Evolutionary conservation across 305 asterid genomes (phyloP), one percentile per base, ranked within the genome.

Genomic region (Ilex paraguariensis): DNA sequence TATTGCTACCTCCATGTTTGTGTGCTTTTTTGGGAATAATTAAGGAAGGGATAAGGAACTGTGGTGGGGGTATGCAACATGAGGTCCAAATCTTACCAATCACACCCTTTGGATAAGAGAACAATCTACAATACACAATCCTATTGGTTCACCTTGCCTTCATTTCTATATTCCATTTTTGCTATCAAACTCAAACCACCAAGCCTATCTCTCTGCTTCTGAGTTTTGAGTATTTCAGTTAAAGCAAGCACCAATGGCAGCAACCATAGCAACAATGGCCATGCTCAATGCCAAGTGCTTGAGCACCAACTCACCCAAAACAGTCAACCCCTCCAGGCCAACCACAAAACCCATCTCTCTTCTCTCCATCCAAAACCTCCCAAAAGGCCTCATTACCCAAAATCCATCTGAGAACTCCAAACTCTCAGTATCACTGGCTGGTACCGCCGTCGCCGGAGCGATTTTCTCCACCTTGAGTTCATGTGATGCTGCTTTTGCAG

Each of bases 401-500:
- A 58, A 36, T 42, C 60, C 59, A 6, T 46, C 72, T 0, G 65
- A 66, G 30, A 65, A 32, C 56, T 17, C 59, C 17, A 74, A 50
- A 51, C 53, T 63, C 4, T 54, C 77, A 21, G 44, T 52, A 2
- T 48, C 82, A 13, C 40, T 77, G 32, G 59, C 83, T 10, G 66
- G 75, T 42, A 48, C 95, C 10, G 89, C 95, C 32, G 55, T 83
- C 0, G 96, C 95, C 16, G 95, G 86, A 2, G 90, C 95, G 4
- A 46, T 92, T 45, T 92, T 92, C 86, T 81, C 97, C 14, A 71
- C 90, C 58, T 81, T 92, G 53, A 69, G 90, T 74, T 40, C 90
- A 54, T 77, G 83, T 15, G 75, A 76, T 60, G 86, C 97, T 0
- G 98, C 98, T 59, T 68, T 92, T 59, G 97, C 98, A 11, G 88